phyloP scores from a whole-genome alignment of 495 filamentous ascomycete species.

The Parachaetomium inaequale region DNA sequence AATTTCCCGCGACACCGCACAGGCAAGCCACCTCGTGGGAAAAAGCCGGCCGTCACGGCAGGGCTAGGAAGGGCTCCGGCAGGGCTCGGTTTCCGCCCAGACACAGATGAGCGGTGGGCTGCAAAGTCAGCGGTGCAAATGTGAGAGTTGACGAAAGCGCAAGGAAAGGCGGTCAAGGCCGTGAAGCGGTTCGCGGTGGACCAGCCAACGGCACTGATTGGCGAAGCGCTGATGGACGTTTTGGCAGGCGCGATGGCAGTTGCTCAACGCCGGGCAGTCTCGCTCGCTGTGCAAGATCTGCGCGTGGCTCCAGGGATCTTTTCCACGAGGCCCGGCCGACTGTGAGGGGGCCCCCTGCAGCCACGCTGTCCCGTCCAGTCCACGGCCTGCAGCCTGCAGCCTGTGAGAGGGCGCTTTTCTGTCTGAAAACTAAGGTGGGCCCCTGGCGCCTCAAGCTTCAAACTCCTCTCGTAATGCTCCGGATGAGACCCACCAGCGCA shows the following conservation, averaged over 20 bases:
- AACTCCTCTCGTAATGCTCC: conserved; percentile 6
- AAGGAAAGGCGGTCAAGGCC: conserved; percentile 3
- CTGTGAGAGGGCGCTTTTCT: not conserved
- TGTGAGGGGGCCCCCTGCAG: conserved; percentile 24
- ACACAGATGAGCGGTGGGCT: not conserved
- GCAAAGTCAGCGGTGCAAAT: not conserved
- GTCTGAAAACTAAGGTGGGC: not conserved
- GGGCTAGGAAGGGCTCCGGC: too few relatives aligned
- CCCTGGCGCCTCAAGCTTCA: not conserved
- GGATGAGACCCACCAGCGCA: conserved; percentile 5
- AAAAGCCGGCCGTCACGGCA: not conserved
- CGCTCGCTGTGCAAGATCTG: conserved; percentile 26
- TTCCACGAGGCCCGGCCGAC: conserved; percentile 27
- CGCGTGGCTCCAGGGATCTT: conserved; percentile 40
- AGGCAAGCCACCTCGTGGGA: not conserved
- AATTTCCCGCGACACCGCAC: not conserved
- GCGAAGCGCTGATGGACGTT: not conserved
- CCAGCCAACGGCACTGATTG: not conserved
- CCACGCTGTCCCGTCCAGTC: conserved; percentile 9
- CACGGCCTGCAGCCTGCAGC: not conserved
- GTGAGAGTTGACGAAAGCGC: not conserved
- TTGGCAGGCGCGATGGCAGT: not conserved
- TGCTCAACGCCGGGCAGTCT: not conserved
- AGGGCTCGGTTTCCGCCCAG: not conserved
- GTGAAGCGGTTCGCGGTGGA: not conserved